Evolutionary conservation across 2,329 filamentous ascomycete genomes (phyloP).

Genomic region (Stachybotrys echinatus): DNA sequence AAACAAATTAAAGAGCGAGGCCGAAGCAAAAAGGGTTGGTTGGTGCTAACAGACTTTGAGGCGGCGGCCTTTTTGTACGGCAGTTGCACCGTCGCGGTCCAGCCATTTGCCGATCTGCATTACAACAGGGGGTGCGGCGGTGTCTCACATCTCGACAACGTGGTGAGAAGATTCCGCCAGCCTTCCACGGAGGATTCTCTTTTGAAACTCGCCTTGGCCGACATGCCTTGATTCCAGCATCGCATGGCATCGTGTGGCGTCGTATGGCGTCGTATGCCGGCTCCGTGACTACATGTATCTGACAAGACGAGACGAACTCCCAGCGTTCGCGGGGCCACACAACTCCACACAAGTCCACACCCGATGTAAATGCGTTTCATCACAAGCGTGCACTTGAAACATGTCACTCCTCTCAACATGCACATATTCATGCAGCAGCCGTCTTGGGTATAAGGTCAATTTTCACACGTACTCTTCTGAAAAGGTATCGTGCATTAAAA

Average conservation of each 20-base stretch:
- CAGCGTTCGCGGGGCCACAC: no score
- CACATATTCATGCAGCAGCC: no score
- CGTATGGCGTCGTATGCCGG: no score
- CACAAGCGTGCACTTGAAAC: no score
- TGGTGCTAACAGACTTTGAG: background rate
- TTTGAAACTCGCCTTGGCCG: background rate
- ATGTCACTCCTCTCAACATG: no score
- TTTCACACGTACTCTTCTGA: background rate
- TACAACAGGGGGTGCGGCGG: background rate
- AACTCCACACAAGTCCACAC: no score
- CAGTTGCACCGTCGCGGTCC: background rate
- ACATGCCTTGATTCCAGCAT: no score
- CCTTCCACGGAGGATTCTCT: background rate
- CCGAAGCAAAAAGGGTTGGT: background rate
- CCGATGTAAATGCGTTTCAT: no score
- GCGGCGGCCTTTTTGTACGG: background rate
- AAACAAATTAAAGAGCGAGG: slow-evolving; percentile 2
- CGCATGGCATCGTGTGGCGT: no score
- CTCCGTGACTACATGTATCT: no score
- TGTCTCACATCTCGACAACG: background rate
- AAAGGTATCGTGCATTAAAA: background rate
- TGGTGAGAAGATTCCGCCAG: background rate
- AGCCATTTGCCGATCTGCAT: background rate
- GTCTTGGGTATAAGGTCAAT: background rate
- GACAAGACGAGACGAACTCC: no score